Percentiles rank a stretch among this genome's conserved stretches.
Evolutionary conservation across 441 rosid species (phyloP).

Genomic region (Populus tomentosa): DNA sequence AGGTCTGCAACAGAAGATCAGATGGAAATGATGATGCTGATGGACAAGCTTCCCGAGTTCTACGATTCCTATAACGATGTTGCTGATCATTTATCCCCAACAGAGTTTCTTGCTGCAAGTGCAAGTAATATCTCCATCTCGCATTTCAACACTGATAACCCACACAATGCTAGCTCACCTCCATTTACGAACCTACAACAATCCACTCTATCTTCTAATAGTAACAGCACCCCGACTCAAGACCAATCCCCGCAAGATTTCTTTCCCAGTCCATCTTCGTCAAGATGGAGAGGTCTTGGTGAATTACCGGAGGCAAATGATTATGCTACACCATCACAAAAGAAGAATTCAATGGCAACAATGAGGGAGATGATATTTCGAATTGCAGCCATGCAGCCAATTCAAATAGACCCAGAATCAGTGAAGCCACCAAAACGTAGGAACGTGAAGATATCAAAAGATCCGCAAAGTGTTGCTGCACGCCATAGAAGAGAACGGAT

Average conservation of each 20-base stretch:
- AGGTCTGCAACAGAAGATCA: conserved; percentile 38
- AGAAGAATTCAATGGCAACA: conserved; percentile 47
- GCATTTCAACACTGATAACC: conserved; percentile 15
- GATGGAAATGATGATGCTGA: conserved; percentile 42
- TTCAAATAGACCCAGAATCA: conserved; percentile 63
- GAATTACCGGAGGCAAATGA: conserved; percentile 17
- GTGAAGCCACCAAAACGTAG: conserved; percentile 57
- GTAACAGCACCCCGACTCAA: conserved; percentile 2
- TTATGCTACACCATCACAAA: conserved; percentile 22
- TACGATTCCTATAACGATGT: conserved; percentile 20
- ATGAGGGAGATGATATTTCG: conserved; percentile 74
- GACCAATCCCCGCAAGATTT: conserved; percentile 5
- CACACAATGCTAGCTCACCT: conserved; percentile 13
- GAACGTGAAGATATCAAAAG: conserved; percentile 65
- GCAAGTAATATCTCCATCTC: conserved; percentile 14
- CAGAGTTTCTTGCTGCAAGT: conserved; percentile 17
- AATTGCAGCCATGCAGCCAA: conserved; percentile 67
- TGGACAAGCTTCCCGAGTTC: conserved; percentile 39
- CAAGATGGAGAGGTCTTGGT: conserved; percentile 18
- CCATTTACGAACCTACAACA: conserved; percentile 17
- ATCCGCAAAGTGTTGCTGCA: conserved; percentile 71
- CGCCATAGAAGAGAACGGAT: conserved; percentile 63
- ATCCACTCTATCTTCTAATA: conserved; percentile 15
- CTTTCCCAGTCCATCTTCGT: not conserved
- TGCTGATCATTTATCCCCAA: conserved; percentile 11